A percentile compares a stretch with the other conserved stretches of the same genome.
Conservation (phyloP, 306 rosid species). For the Benincasa hispida region DNA sequence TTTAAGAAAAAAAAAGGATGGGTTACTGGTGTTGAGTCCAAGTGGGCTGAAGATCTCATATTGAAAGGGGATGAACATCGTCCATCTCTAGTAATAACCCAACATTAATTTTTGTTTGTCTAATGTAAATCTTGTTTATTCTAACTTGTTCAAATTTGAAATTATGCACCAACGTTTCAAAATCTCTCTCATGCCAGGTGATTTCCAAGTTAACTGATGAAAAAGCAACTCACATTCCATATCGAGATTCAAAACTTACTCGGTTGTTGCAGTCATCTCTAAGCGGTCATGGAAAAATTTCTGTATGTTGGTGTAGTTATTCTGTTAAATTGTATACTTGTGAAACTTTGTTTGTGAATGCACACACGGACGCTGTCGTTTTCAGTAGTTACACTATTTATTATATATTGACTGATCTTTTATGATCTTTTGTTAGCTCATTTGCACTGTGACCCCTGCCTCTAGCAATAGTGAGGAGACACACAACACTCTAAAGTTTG, state of each 20-base stretch:
- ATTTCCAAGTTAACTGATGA: conserved; percentile 48
- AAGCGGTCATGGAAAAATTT: conserved; percentile 44
- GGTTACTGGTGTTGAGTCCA: neutral
- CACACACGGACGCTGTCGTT: neutral
- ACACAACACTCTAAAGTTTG: conserved; percentile 46
- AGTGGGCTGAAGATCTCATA: neutral
- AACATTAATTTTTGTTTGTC: neutral
- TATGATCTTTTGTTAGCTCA: conserved; percentile 25
- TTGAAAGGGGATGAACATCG: neutral
- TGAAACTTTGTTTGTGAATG: neutral
- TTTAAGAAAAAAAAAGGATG: no score
- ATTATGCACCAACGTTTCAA: neutral
- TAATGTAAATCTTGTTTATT: neutral
- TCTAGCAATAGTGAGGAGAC: conserved; percentile 51
- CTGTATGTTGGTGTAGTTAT: conserved; percentile 23
- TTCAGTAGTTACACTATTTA: neutral
- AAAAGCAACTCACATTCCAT: conserved; percentile 45
- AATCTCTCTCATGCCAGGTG: conserved; percentile 26
- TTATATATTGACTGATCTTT: conserved; percentile 1
- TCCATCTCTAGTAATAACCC: neutral
- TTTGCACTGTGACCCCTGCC: conserved; percentile 49
- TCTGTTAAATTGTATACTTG: neutral
- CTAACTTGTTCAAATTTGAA: neutral
- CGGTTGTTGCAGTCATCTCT: conserved; percentile 52
- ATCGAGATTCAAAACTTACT: conserved; percentile 54